Evolutionary conservation across 2,329 filamentous ascomycete genomes (phyloP), one percentile per base, ranked within the genome.

Genomic region (Davidsoniella australis): DNA sequence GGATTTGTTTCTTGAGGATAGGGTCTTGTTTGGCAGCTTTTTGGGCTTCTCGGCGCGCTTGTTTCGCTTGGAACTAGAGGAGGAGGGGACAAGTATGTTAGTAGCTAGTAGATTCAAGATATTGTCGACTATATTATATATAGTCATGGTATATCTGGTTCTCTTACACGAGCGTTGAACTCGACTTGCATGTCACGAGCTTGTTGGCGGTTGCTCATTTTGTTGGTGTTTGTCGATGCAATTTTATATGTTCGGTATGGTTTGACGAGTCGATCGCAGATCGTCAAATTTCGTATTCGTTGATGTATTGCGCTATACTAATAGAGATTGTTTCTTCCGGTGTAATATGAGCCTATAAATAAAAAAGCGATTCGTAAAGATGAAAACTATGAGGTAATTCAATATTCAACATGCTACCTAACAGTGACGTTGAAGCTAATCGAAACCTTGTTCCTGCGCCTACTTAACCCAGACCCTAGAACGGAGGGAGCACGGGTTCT

Each of bases 171-270:
- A 53, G 74, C 74, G 60, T 78, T 73, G 61, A 78, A 76, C 63
- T 78, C 74, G 63, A 73, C 69, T 59, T 78, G 72, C 70, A 73
- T 77, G 62, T 77, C 74, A 62, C 73, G 69, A 55, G 72, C 68
- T 60, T 46, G 44, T 14, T 77, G 73, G 60, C 73, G 69, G 62
- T 75, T 75, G 53, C 72, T 71, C 74, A 78, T 78, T 51, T 53
- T 66, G 62, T 53, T 45, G 40, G 43, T 18, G 6, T 44, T 44
- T 43, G 10, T 33, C 8, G 16, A 46, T 24, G 14, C 6, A 47
- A 2, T 9, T 14, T 12, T 10, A 7, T 18, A 5, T 5, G 23
- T 14, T 23, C 17, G 20, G 20, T 20, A 41, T 3, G n/a, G 2
- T 41, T 20, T 12, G 14, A 23, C 18, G 40, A 20, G 20, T 4